Percentiles rank a stretch among this genome's conserved stretches.
phyloP scores from a whole-genome alignment of 257 asterid genomes.

The Echites panduratus region DNA sequence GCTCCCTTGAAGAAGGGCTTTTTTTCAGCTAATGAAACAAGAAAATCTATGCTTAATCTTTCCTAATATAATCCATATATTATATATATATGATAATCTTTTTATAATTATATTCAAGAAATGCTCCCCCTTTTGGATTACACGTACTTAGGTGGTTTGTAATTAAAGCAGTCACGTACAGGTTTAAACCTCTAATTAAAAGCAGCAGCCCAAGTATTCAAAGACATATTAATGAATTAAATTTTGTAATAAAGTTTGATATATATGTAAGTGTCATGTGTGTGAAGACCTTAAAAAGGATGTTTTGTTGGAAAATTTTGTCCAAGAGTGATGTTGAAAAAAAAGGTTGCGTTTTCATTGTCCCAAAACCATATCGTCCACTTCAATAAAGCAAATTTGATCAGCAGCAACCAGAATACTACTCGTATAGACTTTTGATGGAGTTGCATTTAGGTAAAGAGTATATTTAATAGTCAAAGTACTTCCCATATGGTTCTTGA shows the following conservation, averaged over 20 bases:
- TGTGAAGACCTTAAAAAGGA: conserved; percentile 2
- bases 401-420: background rate
- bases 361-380: background rate
- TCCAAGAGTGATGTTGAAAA: conserved; percentile 14
- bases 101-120: conserved; percentile 2
- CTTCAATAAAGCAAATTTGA: background rate
- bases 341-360: background rate
- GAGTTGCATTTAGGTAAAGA: background rate
- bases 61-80: background rate
- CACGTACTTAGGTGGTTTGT: background rate
- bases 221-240: background rate
- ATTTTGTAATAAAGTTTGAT: background rate
- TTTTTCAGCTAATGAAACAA: conserved; percentile 7
- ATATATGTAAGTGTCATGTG: background rate
- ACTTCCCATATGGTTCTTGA: background rate
- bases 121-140: background rate
- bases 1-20: conserved; percentile 6
- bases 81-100: background rate
- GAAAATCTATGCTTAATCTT: background rate
- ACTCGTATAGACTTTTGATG: background rate
- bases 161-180: background rate
- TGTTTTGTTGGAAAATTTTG: conserved; percentile 9
- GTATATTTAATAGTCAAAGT: background rate
- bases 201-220: background rate
- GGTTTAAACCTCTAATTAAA: background rate